Evolutionary conservation across 169 alveolate genomes (phyloP).

Genomic region (Amoebophrya sp.): DNA sequence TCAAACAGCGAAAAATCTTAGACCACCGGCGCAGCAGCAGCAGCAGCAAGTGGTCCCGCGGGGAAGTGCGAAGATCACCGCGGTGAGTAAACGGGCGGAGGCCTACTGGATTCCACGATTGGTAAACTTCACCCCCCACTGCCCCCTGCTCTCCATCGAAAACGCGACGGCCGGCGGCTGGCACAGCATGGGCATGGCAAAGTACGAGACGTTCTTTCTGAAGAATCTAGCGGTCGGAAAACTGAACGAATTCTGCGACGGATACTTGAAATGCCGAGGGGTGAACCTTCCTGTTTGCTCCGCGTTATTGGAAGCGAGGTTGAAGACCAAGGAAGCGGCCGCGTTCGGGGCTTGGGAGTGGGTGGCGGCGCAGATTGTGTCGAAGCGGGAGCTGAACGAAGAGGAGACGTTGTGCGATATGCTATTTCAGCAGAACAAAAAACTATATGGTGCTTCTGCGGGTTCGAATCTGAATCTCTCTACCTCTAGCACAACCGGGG

Average conservation of each 20-base stretch:
- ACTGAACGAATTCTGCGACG: background rate
- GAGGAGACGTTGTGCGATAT: constrained; percentile 8
- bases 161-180: background rate
- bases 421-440: background rate
- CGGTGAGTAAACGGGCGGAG: background rate
- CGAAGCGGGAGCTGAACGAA: background rate
- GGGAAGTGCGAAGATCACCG: background rate
- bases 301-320: background rate
- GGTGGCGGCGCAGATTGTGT: background rate
- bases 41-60: background rate
- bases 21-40: too few relatives aligned
- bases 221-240: background rate
- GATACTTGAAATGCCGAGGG: background rate
- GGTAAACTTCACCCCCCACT: background rate
- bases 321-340: background rate
- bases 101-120: background rate
- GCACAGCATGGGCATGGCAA: background rate
- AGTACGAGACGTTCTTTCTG: background rate
- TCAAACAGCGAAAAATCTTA: too few relatives aligned
- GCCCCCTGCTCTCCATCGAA: background rate
- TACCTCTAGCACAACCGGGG: too few relatives aligned
- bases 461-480: too few relatives aligned
- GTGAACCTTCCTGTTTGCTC: background rate
- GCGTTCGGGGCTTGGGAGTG: background rate
- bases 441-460: too few relatives aligned